Base-by-base conservation (phyloP, 164 flowering plant species). In the Nymphaea thermarum region DNA sequence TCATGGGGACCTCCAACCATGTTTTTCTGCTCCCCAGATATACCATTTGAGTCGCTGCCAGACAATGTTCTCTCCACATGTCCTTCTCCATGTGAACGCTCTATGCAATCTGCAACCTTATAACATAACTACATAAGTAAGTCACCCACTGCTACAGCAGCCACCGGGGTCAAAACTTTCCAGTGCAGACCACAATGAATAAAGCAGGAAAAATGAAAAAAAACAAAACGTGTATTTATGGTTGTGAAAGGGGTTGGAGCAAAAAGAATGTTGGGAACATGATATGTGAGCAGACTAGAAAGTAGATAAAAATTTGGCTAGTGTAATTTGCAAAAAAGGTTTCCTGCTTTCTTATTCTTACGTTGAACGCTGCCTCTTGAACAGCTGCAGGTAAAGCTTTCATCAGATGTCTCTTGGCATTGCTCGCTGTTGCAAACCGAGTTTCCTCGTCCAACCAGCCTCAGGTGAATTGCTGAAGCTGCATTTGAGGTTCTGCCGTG, bases 21-120 rank as follows among this genome's bases (percentile, higher is more conserved):
- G 36, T 0, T 25, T 25, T 25, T 25, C 36, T 25, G 36, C 36
- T 25, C 36, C 36, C 36, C 76, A 63, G 57, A 14, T 14, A 60
- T 44, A n/a, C 67, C 74, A 70, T 77, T 74, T 62, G 66, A 64
- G 60, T 70, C 78, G 67, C 43, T 65, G 55, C 71, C 63, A 62
- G 55, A 65, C 62, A 62, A 62, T 60, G 42, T 44, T 65, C 67
- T 80, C 43, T 78, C 80, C 65, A 57, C 64, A 63, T 64, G 59
- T 60, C 45, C 36, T 51, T 44, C 42, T 7, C 70, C 75, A n/a
- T 17, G 63, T 3, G 73, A 70, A 74, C 62, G 77, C 25, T 72
- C 78, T 15, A 51, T 66, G 12, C 72, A 76, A 82, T 76, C 88
- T 77, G 64, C 66, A 71, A 69, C 63, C 65, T 67, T 43, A 65